Conservation (phyloP, 805 yeast species). For the Helenozyma baotianmanensis region DNA sequence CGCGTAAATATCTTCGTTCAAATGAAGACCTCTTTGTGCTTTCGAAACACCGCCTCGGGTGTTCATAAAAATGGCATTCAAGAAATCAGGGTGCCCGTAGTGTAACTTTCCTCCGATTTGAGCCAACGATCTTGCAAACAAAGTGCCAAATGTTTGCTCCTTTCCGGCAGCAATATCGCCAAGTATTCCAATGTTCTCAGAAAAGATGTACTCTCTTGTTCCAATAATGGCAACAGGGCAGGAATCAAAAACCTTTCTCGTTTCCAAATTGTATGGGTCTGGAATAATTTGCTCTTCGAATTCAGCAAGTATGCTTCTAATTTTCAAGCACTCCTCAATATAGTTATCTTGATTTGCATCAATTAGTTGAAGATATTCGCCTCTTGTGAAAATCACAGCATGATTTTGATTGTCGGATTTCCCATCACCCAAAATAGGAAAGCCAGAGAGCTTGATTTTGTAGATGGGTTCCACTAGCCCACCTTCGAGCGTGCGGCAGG, state of each 20-base stretch:
- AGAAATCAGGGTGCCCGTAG: conserved; percentile 84
- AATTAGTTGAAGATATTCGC: conserved; percentile 74
- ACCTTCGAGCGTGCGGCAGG: conserved; percentile 37
- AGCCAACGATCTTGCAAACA: conserved; percentile 78
- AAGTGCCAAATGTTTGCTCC: conserved; percentile 83
- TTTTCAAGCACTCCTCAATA: conserved; percentile 75
- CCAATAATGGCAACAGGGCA: conserved; percentile 78
- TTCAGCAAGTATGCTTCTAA: conserved; percentile 69
- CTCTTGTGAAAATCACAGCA: conserved; percentile 68
- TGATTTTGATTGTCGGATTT: conserved; percentile 82
- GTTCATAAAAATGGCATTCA: conserved; percentile 71
- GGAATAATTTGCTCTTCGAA: conserved; percentile 62
- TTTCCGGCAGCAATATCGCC: conserved; percentile 89
- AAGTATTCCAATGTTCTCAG: conserved; percentile 75
- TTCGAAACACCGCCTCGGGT: conserved; percentile 86
- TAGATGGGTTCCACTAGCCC: conserved; percentile 55
- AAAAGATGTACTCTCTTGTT: conserved; percentile 77
- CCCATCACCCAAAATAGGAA: conserved; percentile 82
- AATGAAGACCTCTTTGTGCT: conserved; percentile 77
- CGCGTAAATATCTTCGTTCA: conserved; percentile 83
- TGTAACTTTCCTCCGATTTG: conserved; percentile 80
- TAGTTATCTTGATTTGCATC: conserved; percentile 86
- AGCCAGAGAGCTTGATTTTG: conserved; percentile 64
- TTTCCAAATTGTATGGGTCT: conserved; percentile 71
- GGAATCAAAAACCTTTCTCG: conserved; percentile 51